Evolutionary conservation across 192 early-diverging fungal species (phyloP).

Genomic region (Coemansia sp.): DNA sequence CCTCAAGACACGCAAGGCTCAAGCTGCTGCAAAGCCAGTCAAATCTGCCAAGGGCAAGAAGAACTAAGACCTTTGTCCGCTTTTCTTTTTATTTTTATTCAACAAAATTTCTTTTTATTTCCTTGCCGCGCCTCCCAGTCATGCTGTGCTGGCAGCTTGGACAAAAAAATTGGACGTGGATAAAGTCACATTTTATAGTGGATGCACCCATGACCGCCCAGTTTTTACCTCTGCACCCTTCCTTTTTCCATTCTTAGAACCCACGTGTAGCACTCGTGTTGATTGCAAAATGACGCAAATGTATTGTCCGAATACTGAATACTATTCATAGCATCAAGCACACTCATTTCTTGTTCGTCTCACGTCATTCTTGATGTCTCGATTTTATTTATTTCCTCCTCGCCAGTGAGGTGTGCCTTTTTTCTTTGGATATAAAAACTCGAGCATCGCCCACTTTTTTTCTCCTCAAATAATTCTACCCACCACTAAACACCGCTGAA

Average conservation of each 20-base stretch:
- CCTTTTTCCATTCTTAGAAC: background rate
- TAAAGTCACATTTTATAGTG: background rate
- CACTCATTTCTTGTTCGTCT: background rate
- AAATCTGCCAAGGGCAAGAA: slow-evolving; percentile 24
- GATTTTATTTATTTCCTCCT: background rate
- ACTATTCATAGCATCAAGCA: background rate
- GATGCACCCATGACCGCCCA: background rate
- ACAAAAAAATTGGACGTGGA: background rate
- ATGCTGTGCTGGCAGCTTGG: background rate
- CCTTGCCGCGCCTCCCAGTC: background rate
- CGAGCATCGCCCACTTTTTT: background rate
- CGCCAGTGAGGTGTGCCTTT: background rate
- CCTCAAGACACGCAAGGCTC: slow-evolving; percentile 43
- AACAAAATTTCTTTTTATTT: background rate
- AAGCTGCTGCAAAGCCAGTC: slow-evolving; percentile 12
- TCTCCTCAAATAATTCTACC: background rate
- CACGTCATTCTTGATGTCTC: background rate
- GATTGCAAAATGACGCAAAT: background rate
- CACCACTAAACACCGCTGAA: background rate
- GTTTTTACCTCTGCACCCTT: background rate
- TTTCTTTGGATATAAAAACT: background rate
- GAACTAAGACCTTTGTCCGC: background rate
- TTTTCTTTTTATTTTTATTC: background rate
- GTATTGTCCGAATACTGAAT: no score
- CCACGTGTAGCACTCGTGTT: background rate